phyloP scores from a whole-genome alignment of 352 stramenopile genomes.

The Phytophthora kernoviae region DNA sequence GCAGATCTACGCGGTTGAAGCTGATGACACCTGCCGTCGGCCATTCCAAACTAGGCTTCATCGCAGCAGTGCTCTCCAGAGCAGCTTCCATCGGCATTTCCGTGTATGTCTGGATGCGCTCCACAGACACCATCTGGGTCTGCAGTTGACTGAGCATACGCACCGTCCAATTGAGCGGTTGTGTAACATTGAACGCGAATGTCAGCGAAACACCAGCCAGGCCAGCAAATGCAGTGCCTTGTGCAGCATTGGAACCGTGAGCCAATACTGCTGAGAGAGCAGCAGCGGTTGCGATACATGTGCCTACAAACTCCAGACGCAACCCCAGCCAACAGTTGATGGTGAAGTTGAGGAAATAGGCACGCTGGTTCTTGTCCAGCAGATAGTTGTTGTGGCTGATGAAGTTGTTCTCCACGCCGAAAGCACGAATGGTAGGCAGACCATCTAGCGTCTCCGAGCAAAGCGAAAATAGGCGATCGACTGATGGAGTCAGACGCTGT shows the following conservation, averaged over 20 bases:
- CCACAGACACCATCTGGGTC: slow-evolving; percentile 75
- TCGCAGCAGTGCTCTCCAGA: slow-evolving; percentile 32
- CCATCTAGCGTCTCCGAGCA: slow-evolving; percentile 95
- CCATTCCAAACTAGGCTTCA: slow-evolving; percentile 64
- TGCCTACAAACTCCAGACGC: slow-evolving; percentile 68
- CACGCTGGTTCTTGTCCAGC: slow-evolving; percentile 66
- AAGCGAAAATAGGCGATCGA: slow-evolving; percentile 92
- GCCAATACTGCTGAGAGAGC: slow-evolving; percentile 49
- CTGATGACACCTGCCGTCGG: slow-evolving; percentile 74
- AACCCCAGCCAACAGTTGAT: slow-evolving; percentile 76
- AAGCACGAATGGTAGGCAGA: slow-evolving; percentile 92
- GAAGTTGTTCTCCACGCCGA: slow-evolving; percentile 49
- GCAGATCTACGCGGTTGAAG: slow-evolving; percentile 87
- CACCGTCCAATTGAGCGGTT: slow-evolving; percentile 74
- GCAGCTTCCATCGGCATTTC: slow-evolving; percentile 57
- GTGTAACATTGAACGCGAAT: slow-evolving; percentile 74
- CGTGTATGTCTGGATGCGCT: slow-evolving; percentile 67
- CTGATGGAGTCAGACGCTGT: slow-evolving; percentile 94
- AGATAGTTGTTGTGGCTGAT: slow-evolving; percentile 46
- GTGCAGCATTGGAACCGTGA: slow-evolving; percentile 32
- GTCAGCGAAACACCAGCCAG: slow-evolving; percentile 65
- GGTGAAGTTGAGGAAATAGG: slow-evolving; percentile 68
- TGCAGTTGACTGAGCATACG: slow-evolving; percentile 71
- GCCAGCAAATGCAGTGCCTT: slow-evolving; percentile 46
- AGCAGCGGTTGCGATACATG: slow-evolving; percentile 50